Conservation (phyloP, 495 filamentous ascomycete genomes). For the Daldinia bambusicola region DNA sequence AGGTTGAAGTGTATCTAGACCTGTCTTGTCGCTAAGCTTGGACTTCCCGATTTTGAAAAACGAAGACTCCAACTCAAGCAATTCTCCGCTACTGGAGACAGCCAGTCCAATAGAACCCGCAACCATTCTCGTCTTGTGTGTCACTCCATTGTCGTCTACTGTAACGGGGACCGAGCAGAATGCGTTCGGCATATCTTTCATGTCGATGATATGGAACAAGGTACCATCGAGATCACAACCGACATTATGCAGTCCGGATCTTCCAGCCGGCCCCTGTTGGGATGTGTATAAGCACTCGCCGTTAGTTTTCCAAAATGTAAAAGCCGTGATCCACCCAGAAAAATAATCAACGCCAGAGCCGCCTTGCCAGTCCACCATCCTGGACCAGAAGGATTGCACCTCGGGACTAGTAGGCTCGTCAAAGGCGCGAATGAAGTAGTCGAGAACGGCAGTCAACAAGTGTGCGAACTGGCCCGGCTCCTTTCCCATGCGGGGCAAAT, state of each 20-base stretch:
- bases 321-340: slow-evolving; percentile 55
- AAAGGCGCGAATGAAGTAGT: slow-evolving; percentile 6
- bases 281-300: background rate
- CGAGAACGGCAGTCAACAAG: slow-evolving; percentile 4
- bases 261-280: background rate
- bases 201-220: slow-evolving; percentile 8
- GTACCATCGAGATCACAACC: slow-evolving; percentile 10
- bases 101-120: background rate
- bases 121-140: background rate
- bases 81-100: slow-evolving; percentile 6
- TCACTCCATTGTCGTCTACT: background rate
- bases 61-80: background rate
- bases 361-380: background rate
- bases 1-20: slow-evolving; percentile 4
- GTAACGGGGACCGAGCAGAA: slow-evolving; percentile 3
- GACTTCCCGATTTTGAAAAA: background rate
- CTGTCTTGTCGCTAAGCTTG: slow-evolving; percentile 3
- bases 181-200: background rate
- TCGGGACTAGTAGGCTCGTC: slow-evolving; percentile 6
- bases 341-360: slow-evolving; percentile 35
- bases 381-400: slow-evolving; percentile 12
- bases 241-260: background rate
- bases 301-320: slow-evolving; percentile 3
- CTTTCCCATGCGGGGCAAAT: slow-evolving; percentile 51
- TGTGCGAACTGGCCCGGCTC: slow-evolving; percentile 36